Conservation (phyloP, 1,284 basidiomycete species). For the Tylopilus orsonianus region DNA sequence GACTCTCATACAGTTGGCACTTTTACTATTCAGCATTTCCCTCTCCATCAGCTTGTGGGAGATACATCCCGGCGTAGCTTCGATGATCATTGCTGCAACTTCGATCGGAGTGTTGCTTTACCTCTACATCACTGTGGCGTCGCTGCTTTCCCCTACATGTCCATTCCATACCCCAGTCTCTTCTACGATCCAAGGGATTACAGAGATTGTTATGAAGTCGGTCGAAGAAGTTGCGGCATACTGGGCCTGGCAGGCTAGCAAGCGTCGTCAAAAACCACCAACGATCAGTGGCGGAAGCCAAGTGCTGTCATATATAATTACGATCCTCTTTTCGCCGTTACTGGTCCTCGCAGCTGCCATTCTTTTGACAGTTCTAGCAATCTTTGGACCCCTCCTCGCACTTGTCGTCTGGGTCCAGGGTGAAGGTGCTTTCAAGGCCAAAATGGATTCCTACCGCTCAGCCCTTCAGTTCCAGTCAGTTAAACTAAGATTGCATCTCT, state of each 20-base stretch:
- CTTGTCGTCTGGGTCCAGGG: background rate
- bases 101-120: constrained; percentile 13
- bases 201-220: constrained; percentile 2
- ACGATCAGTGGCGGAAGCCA: background rate
- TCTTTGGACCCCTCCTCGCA: background rate
- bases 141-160: constrained; percentile 13
- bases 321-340: background rate
- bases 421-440: background rate
- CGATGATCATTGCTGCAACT: constrained; percentile 6
- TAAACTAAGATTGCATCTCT: background rate
- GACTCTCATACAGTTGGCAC: constrained; percentile 16
- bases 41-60: constrained; percentile 14
- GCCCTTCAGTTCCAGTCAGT: background rate
- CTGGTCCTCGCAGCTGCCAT: background rate
- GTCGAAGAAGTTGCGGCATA: constrained; percentile 7
- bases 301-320: background rate
- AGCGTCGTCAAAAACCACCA: background rate
- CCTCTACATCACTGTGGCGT: constrained; percentile 13
- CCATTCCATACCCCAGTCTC: constrained; percentile 19
- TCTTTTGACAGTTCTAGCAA: background rate
- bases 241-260: constrained; percentile 7
- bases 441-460: background rate
- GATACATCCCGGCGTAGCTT: constrained; percentile 8
- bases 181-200: constrained; percentile 1
- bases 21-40: constrained; percentile 11